Conservation (phyloP, 2,329 filamentous ascomycete species). For the Penicillium sp. region DNA sequence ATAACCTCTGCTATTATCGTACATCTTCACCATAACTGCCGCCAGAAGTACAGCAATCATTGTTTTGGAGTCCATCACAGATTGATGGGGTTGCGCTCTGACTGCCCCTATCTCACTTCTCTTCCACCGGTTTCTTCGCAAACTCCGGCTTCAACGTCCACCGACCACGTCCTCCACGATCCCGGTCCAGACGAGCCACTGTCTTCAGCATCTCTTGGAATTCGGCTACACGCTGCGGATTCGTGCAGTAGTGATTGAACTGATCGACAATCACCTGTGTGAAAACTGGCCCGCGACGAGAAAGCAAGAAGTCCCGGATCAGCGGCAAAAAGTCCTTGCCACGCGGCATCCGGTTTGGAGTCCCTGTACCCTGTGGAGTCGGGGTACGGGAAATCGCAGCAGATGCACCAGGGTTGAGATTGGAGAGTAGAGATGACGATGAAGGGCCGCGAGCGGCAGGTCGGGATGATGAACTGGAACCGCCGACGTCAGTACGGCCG, state of each 20-base stretch:
- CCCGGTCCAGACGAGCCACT: slow-evolving; percentile 71
- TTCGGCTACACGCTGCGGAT: slow-evolving; percentile 70
- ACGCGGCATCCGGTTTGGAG: slow-evolving; percentile 41
- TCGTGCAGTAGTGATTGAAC: slow-evolving; percentile 81
- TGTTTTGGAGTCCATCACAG: background rate
- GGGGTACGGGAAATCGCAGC: slow-evolving; percentile 29
- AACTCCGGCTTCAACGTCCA: slow-evolving; percentile 68
- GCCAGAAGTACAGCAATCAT: too few species aligned
- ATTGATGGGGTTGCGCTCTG: background rate
- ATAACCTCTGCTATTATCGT: slow-evolving; percentile 12
- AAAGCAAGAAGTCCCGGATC: slow-evolving; percentile 79
- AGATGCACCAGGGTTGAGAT: slow-evolving; percentile 39
- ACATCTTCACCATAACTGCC: background rate
- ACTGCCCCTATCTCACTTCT: background rate
- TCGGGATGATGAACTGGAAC: slow-evolving; percentile 43
- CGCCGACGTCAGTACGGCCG: slow-evolving; percentile 61
- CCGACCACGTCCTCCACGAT: slow-evolving; percentile 55
- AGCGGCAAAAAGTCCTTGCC: slow-evolving; percentile 70
- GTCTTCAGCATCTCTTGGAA: slow-evolving; percentile 81
- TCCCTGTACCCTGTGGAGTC: slow-evolving; percentile 49
- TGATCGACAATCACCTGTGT: slow-evolving; percentile 89
- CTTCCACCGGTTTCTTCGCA: slow-evolving; percentile 17
- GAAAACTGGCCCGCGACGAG: slow-evolving; percentile 77
- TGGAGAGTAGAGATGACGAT: slow-evolving; percentile 48
- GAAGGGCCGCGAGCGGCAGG: slow-evolving; percentile 47